Evolutionary conservation across 352 stramenopile genomes (phyloP), one percentile per base, ranked within the genome.

Genomic region (Phytophthora cryptogea): DNA sequence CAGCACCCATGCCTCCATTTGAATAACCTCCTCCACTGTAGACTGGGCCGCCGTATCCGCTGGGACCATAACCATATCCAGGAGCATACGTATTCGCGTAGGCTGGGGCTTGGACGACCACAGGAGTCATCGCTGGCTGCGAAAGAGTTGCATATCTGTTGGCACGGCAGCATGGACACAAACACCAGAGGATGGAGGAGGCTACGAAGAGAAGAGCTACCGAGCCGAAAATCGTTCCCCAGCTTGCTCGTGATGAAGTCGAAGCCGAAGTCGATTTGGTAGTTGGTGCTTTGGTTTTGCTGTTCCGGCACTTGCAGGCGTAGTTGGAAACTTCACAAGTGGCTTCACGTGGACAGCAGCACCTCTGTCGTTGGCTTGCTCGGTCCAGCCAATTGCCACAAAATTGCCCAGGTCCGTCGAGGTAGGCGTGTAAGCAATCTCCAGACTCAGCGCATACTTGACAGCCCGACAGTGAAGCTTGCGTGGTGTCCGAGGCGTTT

Each of bases 341-440:
- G 10, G 66, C 61, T 30, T 66, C 44, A 27, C 48, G 60, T 13
- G 66, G 66, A 17, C 66, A 74, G 62, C 66, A 74, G 43, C 66
- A 74, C n/a, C 62, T 23, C 45, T 74, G 66, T 32, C 56, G 54
- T 6, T 69, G 56, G 27, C 46, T 71, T 11, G 57, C 20, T 36
- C 42, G 51, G 28, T 74, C 66, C 26, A 72, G 39, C 66, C 66
- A 74, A 13, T 70, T 70, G 23, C 66, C 66, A 30, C 66, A 74
- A 36, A 71, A 74, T 20, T 74, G 55, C 10, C 66, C 66, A 16
- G 51, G 51, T 0, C 33, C 45, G 16, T 63, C 58, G 14, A 74
- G 52, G 43, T 74, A 74, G 23, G 62, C 66, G 43, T 67, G 66
- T 10, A 42, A 62, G 43, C 66, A 74, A 20, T 74, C 48, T 0